Base-by-base conservation (phyloP, 176 grass and related monocot species). In the Areca catechu region DNA sequence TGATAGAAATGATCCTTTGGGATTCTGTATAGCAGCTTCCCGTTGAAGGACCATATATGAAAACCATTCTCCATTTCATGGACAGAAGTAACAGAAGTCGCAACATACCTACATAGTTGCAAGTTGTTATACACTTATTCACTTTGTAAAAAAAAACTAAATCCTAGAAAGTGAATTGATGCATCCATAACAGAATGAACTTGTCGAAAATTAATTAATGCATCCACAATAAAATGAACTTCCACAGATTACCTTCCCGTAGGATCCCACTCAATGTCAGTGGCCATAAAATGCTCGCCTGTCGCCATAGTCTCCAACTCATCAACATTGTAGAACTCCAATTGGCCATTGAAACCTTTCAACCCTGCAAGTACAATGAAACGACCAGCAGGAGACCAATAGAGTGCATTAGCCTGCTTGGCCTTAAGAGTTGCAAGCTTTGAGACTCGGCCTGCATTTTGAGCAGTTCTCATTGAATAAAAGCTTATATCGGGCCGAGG, bases 61-160 rank as follows among this genome's bases (percentile, higher is more conserved):
- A 96, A 96, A 58, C 86, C 92, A 5, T 91, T 96, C 63, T 96
- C 80, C 92, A 96, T 96, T 59, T 96, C 92, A 80, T 96, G 86
- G 24, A 91, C 92, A 15, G 77, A 90, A 57, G 92, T 88, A 59
- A 96, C 83, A 55, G 86, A 70, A 47, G 86, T 91, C 15, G 77
- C 86, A 9, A 90, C 63, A 71, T 85, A 96, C 54, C 83, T 96
- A 65, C 19, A 74, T 20, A 15, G 10, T 43, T 43, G 27, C 5
- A 80, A 55, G 56, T 51, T 28, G 34, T 12, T 37, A 43, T 14
- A 43, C 34, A 43, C 10, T 2, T 14, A 43, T 21, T 55, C 30
- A 20, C 53, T 20, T 19, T 21, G 5, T 7, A 20, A 55, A 7
- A 55, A 1, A 14, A 43, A 43, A 43, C 34, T 14, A 43, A 14